Percentiles rank a stretch among this genome's conserved stretches.
phyloP scores from a whole-genome alignment of 352 stramenopile species.

The Elongisporangium anandrum region DNA sequence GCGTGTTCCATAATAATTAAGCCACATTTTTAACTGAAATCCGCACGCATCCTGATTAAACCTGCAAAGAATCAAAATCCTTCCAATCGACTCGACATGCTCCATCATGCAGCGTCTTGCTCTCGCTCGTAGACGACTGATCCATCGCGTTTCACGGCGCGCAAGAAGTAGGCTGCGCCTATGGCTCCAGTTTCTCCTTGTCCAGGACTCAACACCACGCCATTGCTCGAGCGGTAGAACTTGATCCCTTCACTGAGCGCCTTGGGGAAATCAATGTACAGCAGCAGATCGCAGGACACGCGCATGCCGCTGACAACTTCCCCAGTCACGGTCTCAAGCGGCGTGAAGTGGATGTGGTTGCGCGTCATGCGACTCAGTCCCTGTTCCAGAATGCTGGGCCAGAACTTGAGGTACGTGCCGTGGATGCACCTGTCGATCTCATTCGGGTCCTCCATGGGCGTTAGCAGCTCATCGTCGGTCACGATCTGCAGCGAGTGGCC shows the following conservation, averaged over 20 bases:
- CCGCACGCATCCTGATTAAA: too few species aligned
- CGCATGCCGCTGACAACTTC: slow-evolving; percentile 82
- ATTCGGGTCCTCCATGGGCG: slow-evolving; percentile 40
- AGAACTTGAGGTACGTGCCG: slow-evolving; percentile 69
- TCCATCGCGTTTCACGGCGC: slow-evolving; percentile 45
- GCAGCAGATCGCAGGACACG: slow-evolving; percentile 57
- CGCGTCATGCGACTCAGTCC: slow-evolving; percentile 76
- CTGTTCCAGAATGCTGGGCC: slow-evolving; percentile 50
- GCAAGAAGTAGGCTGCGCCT: slow-evolving; percentile 51
- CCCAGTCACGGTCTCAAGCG: slow-evolving; percentile 33
- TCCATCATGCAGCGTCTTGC: not conserved
- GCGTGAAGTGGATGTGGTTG: slow-evolving; percentile 86
- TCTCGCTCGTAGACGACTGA: slow-evolving; percentile 48
- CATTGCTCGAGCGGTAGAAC: slow-evolving; percentile 85
- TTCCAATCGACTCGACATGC: too few species aligned
- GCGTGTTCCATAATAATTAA: too few species aligned
- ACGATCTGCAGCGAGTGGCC: slow-evolving; percentile 69
- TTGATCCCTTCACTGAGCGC: slow-evolving; percentile 66
- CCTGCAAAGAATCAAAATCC: too few species aligned
- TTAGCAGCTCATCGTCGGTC: slow-evolving; percentile 67
- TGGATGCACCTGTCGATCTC: slow-evolving; percentile 63
- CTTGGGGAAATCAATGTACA: slow-evolving; percentile 62
- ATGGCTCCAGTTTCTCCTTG: slow-evolving; percentile 44
- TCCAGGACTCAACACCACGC: slow-evolving; percentile 73
- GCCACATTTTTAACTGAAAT: too few species aligned